A percentile compares a stretch with the other conserved stretches of the same genome.
Conservation (phyloP, 169 alveolate species). For the Eimeria falciformis region DNA sequence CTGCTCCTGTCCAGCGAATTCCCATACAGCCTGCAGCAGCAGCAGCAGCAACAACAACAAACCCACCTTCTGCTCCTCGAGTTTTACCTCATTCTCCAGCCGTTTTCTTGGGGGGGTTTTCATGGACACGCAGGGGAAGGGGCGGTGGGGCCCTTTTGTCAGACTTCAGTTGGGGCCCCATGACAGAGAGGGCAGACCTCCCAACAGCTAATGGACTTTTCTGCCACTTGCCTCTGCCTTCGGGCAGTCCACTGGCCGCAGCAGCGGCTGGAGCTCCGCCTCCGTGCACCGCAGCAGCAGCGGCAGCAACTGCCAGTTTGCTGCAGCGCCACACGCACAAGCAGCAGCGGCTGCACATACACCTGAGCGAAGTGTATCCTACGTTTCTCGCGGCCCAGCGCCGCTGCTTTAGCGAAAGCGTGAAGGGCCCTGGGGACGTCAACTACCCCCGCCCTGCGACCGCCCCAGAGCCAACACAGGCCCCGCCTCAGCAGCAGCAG, state of each 20-base stretch:
- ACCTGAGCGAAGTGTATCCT: constrained; percentile 3
- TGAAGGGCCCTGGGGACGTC: not conserved
- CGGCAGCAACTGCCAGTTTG: no score
- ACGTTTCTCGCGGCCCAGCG: constrained; percentile 20
- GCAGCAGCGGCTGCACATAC: constrained; percentile 8
- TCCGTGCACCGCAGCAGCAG: no score
- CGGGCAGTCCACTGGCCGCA: no score
- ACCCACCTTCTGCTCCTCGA: no score
- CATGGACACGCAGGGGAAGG: constrained; percentile 11
- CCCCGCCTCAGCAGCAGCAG: constrained; percentile 48
- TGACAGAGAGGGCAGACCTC: not conserved
- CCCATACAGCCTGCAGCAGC: no score
- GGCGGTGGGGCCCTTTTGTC: no score
- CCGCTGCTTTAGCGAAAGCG: constrained; percentile 36
- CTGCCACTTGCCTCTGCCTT: no score
- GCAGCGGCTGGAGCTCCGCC: no score
- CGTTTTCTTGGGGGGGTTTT: not conserved
- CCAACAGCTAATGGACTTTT: no score
- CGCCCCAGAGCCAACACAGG: not conserved
- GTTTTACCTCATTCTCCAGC: no score
- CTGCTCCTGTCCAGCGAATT: no score
- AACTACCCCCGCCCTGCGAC: not conserved
- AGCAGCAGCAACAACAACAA: no score
- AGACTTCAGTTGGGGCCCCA: not conserved
- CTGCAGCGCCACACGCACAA: not conserved